Conservation (phyloP, 2,329 filamentous ascomycete genomes). For the Aspergillus piperis region DNA sequence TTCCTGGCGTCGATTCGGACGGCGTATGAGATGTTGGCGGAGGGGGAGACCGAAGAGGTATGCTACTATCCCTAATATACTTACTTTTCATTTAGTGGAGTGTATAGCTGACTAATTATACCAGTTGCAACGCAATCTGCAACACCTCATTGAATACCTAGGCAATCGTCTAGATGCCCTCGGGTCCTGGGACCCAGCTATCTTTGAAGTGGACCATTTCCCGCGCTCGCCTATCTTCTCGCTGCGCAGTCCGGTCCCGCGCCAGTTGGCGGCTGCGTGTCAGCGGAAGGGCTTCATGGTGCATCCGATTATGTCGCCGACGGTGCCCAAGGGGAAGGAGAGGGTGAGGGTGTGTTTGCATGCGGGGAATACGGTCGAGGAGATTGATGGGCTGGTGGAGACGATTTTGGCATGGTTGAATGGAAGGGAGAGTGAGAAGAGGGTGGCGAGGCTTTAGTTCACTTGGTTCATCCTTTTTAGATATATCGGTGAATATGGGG, state of each 20-base stretch:
- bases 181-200: slow-evolving; percentile 22
- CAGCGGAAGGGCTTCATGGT: slow-evolving; percentile 62
- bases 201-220: slow-evolving; percentile 43
- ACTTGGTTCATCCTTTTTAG: not conserved
- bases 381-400: slow-evolving; percentile 58
- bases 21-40: slow-evolving; percentile 58
- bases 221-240: slow-evolving; percentile 66
- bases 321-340: slow-evolving; percentile 64
- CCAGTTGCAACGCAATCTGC: slow-evolving; percentile 49
- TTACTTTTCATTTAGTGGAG: not conserved
- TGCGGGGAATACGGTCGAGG: slow-evolving; percentile 61
- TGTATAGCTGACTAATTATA: slow-evolving; percentile 11
- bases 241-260: slow-evolving; percentile 59
- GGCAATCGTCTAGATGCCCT: slow-evolving; percentile 48
- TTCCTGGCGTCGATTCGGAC: slow-evolving; percentile 60
- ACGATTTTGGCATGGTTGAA: slow-evolving; percentile 54
- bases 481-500: not conserved
- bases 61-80: slow-evolving; percentile 1
- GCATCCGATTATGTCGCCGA: slow-evolving; percentile 67
- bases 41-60: slow-evolving; percentile 52
- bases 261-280: slow-evolving; percentile 61
- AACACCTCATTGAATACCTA: slow-evolving; percentile 50
- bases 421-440: slow-evolving; percentile 10
- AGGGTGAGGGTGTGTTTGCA: slow-evolving; percentile 69
- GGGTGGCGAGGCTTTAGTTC: slow-evolving; percentile 12